Evolutionary conservation across 306 rosid species (phyloP).

Genomic region (Corylus americana): DNA sequence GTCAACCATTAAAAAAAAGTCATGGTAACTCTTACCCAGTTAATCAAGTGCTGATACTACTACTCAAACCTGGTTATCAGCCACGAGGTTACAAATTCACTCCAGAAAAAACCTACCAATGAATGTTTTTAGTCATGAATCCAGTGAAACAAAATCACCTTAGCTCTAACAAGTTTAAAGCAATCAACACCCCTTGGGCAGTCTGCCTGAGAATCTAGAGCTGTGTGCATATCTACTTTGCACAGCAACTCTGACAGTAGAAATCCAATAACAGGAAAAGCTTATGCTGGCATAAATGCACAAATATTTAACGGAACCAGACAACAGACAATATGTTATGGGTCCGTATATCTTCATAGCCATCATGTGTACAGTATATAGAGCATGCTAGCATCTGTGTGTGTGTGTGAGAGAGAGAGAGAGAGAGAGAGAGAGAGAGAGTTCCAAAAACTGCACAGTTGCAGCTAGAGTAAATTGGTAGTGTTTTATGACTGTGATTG

Average conservation of each 20-base stretch:
- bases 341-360: not conserved
- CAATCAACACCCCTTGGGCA: not conserved
- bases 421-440: not conserved
- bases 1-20: not conserved
- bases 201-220: not conserved
- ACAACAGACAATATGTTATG: not conserved
- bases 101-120: not conserved
- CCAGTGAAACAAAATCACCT: not conserved
- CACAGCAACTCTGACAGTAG: not conserved
- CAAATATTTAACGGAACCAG: not conserved
- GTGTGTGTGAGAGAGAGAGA: not conserved
- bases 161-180: not conserved
- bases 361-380: not conserved
- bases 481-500: not conserved
- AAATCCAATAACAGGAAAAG: not conserved
- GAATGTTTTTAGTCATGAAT: not conserved
- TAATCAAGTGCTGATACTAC: not conserved
- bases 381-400: not conserved
- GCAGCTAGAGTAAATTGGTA: not conserved
- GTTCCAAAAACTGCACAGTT: not conserved
- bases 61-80: not conserved
- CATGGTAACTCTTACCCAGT: not conserved
- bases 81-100: not conserved
- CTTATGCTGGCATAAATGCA: not conserved
- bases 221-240: not conserved